phyloP scores from a whole-genome alignment of 2,329 filamentous ascomycete genomes.

The Thelonectria rubi region DNA sequence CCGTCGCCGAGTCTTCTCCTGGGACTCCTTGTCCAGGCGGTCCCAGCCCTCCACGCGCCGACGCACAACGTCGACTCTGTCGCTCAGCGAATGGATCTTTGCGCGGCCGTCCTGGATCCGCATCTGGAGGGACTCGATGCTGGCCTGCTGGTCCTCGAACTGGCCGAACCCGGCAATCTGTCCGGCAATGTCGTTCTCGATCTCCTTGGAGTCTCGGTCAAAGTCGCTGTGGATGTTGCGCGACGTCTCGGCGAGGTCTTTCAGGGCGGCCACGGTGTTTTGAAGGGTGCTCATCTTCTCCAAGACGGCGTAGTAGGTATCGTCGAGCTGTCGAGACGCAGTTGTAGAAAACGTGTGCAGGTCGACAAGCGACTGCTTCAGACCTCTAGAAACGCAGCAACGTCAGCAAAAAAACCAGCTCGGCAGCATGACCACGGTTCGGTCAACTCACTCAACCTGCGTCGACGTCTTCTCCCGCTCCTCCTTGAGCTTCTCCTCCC shows the following conservation, averaged over 20 bases:
- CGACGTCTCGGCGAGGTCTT: constrained; percentile 71
- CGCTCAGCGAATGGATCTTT: constrained; percentile 67
- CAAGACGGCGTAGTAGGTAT: constrained; percentile 77
- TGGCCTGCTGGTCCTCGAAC: constrained; percentile 71
- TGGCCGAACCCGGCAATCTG: constrained; percentile 69
- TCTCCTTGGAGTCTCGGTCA: constrained; percentile 63
- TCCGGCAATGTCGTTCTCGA: constrained; percentile 67
- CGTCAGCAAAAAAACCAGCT: constrained; percentile 34
- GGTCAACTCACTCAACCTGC: constrained; percentile 45
- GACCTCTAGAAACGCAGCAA: constrained; percentile 49
- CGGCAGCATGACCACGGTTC: neutral
- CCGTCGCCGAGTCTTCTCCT: constrained; percentile 71
- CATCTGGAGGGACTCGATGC: constrained; percentile 68
- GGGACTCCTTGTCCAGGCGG: constrained; percentile 71
- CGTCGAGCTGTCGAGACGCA: constrained; percentile 73
- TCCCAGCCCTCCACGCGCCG: constrained; percentile 74
- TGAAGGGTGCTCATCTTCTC: constrained; percentile 73
- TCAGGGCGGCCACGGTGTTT: constrained; percentile 69
- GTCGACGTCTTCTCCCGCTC: constrained; percentile 48
- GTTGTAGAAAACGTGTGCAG: constrained; percentile 68
- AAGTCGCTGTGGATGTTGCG: constrained; percentile 68
- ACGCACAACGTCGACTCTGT: constrained; percentile 70
- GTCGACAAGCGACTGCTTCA: constrained; percentile 61
- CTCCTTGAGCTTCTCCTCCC: constrained; percentile 52
- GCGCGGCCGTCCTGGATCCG: constrained; percentile 69